phyloP scores from a whole-genome alignment of 257 asterid genomes.

The Cinchona pubescens region DNA sequence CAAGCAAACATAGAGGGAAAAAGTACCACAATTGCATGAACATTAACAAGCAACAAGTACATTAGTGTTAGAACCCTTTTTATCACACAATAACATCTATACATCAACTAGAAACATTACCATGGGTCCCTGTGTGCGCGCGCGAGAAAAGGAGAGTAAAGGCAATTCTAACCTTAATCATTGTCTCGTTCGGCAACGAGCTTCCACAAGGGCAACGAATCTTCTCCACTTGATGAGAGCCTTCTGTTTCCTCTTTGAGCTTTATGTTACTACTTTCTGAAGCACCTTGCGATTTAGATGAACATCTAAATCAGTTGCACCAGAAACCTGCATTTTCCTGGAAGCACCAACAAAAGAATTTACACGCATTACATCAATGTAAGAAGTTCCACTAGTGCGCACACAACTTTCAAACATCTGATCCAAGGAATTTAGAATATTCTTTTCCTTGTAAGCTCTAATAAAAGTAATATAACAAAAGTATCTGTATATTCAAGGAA shows the following conservation, averaged over 20 bases:
- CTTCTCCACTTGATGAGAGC: conserved; percentile 57
- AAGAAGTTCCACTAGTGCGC: background rate
- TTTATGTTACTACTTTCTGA: conserved; percentile 56
- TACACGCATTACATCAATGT: background rate
- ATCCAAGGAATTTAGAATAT: background rate
- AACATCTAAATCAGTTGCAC: conserved; percentile 71
- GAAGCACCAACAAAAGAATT: conserved; percentile 10
- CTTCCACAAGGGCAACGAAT: conserved; percentile 89
- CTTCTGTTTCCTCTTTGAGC: conserved; percentile 65
- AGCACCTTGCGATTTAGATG: conserved; percentile 69
- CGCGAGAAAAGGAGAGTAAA: background rate
- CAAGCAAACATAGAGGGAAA: background rate
- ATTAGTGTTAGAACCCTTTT: background rate
- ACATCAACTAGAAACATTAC: background rate
- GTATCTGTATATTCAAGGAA: background rate
- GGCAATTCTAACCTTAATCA: conserved; percentile 57
- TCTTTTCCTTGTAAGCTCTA: background rate
- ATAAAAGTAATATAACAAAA: background rate
- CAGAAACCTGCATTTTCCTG: conserved; percentile 92
- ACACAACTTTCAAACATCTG: too few relatives aligned
- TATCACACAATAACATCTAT: background rate
- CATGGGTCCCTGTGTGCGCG: too few relatives aligned
- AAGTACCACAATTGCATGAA: background rate
- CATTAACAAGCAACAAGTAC: background rate
- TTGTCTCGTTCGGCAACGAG: conserved; percentile 62